Conservation (phyloP, 768 basidiomycete species). For the Chalciporus sphaerocephalus region DNA sequence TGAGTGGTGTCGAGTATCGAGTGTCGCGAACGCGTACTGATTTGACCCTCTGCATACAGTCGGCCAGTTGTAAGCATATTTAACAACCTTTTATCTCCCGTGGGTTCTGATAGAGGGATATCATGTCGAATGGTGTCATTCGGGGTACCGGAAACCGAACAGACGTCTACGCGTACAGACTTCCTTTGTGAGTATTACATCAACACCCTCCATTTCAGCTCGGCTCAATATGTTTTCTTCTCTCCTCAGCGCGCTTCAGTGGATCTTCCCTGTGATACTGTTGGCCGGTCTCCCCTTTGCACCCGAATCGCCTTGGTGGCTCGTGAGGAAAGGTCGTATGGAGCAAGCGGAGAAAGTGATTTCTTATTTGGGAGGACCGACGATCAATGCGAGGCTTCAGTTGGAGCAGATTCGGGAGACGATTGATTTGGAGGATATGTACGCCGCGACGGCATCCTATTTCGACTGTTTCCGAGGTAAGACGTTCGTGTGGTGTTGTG, state of each 20-base stretch:
- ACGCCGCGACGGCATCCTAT: slow-evolving; percentile 27
- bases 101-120: background rate
- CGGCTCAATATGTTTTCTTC: background rate
- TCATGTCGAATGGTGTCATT: slow-evolving; percentile 25
- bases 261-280: slow-evolving; percentile 32
- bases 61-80: slow-evolving; percentile 20
- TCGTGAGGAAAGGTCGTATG: slow-evolving; percentile 28
- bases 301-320: slow-evolving; percentile 34
- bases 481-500: background rate
- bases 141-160: slow-evolving; percentile 21
- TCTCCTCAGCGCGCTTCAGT: slow-evolving; percentile 25
- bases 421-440: slow-evolving; percentile 27
- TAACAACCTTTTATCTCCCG: background rate
- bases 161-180: slow-evolving; percentile 22
- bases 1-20: slow-evolving; percentile 3
- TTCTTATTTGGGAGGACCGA: slow-evolving; percentile 17
- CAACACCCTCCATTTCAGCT: background rate
- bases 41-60: slow-evolving; percentile 9
- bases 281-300: slow-evolving; percentile 30
- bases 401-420: slow-evolving; percentile 28
- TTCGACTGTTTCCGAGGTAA: slow-evolving; percentile 31
- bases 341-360: slow-evolving; percentile 24
- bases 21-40: background rate
- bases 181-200: slow-evolving; percentile 21
- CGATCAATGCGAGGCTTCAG: slow-evolving; percentile 21